A percentile compares a stretch with the other conserved stretches of the same genome.
These are phyloP conservation scores for Brettanomyces anomalus DNA, from an alignment of 805 yeast species.

Conservation along the genomic window DNA sequence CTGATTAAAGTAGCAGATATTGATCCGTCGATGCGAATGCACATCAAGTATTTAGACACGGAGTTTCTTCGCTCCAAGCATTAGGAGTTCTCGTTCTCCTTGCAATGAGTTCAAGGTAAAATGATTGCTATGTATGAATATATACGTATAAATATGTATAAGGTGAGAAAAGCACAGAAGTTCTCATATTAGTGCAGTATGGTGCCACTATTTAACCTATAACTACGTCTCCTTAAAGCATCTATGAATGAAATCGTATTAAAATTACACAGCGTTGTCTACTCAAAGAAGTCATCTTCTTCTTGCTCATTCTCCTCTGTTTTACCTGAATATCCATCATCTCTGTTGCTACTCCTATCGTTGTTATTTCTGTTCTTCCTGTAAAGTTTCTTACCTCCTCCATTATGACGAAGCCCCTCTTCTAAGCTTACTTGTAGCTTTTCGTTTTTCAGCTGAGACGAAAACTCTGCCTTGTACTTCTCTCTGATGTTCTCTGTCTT, in stretches of 20 bases:
- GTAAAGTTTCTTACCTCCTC: slow-evolving; percentile 7
- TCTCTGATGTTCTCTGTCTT: slow-evolving; percentile 34
- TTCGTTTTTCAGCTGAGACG: slow-evolving; percentile 40
- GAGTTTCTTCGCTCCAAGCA: slow-evolving; percentile 14
- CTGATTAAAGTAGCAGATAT: slow-evolving; percentile 29
- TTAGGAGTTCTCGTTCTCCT: not conserved
- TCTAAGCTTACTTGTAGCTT: slow-evolving; percentile 45
- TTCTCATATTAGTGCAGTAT: too few relatives aligned
- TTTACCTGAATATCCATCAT: slow-evolving; percentile 10
- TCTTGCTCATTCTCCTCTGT: slow-evolving; percentile 12
- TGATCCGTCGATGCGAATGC: slow-evolving; percentile 23
- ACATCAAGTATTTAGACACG: slow-evolving; percentile 35
- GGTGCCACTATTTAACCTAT: not conserved
- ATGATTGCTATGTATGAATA: not conserved
- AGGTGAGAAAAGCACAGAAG: not conserved
- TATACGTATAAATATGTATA: not conserved
- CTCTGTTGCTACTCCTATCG: slow-evolving; percentile 9
- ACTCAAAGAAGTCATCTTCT: slow-evolving; percentile 29
- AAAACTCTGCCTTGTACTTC: slow-evolving; percentile 44
- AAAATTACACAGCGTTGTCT: not conserved
- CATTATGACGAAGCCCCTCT: slow-evolving; percentile 32
- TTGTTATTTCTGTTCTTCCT: slow-evolving; percentile 7
- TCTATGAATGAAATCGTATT: too few relatives aligned
- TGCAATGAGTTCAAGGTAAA: slow-evolving; percentile 2
- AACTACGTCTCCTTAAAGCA: too few relatives aligned